phyloP scores from a whole-genome alignment of 148 eudicot genomes.

The Dysphania ambrosioides region DNA sequence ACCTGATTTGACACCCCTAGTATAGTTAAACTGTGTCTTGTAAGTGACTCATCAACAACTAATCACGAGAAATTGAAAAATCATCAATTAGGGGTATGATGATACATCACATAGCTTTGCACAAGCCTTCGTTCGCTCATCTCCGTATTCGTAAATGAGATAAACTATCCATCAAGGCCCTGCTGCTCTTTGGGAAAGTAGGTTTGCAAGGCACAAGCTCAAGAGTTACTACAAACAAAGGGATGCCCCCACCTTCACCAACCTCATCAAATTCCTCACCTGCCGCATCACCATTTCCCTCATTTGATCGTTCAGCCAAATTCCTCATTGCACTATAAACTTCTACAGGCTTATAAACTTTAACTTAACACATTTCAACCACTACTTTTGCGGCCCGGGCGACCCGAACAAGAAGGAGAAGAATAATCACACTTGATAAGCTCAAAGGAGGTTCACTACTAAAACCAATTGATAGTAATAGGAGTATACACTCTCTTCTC shows the following conservation, averaged over 20 bases:
- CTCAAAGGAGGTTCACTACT: too few species aligned
- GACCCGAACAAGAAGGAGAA: too few species aligned
- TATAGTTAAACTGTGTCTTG: slow-evolving; percentile 77
- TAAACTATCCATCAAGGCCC: slow-evolving; percentile 74
- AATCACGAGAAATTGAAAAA: slow-evolving; percentile 67
- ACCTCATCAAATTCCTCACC: slow-evolving; percentile 36
- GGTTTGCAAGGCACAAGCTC: slow-evolving; percentile 75
- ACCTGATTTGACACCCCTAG: slow-evolving; percentile 87
- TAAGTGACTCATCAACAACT: slow-evolving; percentile 87
- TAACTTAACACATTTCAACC: slow-evolving; percentile 63
- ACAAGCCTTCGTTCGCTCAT: slow-evolving; percentile 90
- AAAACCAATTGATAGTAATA: too few species aligned
- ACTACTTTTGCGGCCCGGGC: slow-evolving; percentile 75
- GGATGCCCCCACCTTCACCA: slow-evolving; percentile 46
- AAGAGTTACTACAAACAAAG: slow-evolving; percentile 67
- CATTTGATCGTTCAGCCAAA: slow-evolving; percentile 54
- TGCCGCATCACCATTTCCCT: slow-evolving; percentile 35
- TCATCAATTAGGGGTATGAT: slow-evolving; percentile 84
- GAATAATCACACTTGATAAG: too few species aligned
- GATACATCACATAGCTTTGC: slow-evolving; percentile 95
- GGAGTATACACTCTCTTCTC: too few species aligned
- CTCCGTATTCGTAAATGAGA: slow-evolving; percentile 73
- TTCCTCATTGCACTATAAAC: slow-evolving; percentile 87
- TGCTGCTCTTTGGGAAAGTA: slow-evolving; percentile 64
- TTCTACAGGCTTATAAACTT: slow-evolving; percentile 70